These are phyloP conservation scores for Acacia concinna DNA, from an alignment of 331 rosid species.

Conservation along the genomic window DNA sequence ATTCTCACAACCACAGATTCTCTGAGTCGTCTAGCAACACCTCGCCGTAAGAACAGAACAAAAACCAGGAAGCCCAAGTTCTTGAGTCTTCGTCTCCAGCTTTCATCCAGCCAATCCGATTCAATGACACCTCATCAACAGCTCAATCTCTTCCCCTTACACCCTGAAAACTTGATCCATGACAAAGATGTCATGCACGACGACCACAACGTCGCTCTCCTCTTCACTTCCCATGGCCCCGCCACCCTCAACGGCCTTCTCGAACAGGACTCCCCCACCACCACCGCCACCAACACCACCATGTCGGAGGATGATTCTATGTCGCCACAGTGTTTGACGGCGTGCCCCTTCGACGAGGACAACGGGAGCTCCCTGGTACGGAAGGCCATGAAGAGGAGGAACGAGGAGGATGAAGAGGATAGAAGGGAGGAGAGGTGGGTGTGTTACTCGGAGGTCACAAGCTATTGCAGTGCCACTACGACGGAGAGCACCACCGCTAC, in stretches of 20 bases:
- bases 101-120: conserved; percentile 28
- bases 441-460: conserved; percentile 72
- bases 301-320: conserved; percentile 46
- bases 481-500: not conserved
- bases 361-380: conserved; percentile 47
- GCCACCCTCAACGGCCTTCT: conserved; percentile 59
- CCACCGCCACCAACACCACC: conserved; percentile 35
- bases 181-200: conserved; percentile 51
- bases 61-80: conserved; percentile 70
- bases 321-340: conserved; percentile 33
- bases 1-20: not conserved
- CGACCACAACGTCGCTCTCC: conserved; percentile 59
- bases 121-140: conserved; percentile 25
- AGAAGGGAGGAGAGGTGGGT: conserved; percentile 80
- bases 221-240: conserved; percentile 57
- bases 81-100: conserved; percentile 56
- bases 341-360: conserved; percentile 6
- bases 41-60: conserved; percentile 47
- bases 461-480: conserved; percentile 26
- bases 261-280: conserved; percentile 32
- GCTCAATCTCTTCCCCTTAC: conserved; percentile 57
- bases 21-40: conserved; percentile 31
- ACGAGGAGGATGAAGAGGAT: conserved; percentile 39
- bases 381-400: conserved; percentile 77
- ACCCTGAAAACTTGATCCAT: conserved; percentile 54